Evolutionary conservation across 148 eudicot species (phyloP).

Genomic region (Camellia granthamiana): DNA sequence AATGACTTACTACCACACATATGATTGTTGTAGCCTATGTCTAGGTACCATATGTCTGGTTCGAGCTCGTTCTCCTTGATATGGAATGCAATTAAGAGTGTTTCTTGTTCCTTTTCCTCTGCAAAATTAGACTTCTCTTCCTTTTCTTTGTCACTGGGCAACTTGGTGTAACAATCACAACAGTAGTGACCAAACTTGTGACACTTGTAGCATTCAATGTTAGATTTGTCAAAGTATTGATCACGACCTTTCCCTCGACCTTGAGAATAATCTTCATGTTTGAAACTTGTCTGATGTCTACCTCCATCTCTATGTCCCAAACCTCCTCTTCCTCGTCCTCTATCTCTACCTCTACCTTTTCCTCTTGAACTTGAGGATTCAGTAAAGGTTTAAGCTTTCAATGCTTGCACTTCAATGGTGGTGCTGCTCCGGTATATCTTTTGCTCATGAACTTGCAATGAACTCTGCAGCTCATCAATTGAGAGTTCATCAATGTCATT

Average conservation of each 20-base stretch:
- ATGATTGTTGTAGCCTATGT: background rate
- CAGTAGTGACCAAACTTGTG: background rate
- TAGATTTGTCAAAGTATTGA: background rate
- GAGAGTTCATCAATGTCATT: no score
- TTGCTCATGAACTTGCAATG: background rate
- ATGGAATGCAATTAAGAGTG: background rate
- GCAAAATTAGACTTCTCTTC: background rate
- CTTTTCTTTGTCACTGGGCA: background rate
- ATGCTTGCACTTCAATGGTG: background rate
- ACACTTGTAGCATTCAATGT: background rate
- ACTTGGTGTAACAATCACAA: background rate
- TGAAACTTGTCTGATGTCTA: no score
- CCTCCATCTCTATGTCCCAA: background rate
- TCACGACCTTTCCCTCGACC: background rate
- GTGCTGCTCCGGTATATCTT: no score
- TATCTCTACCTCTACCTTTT: background rate
- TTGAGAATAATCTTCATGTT: background rate
- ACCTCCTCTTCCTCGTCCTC: background rate
- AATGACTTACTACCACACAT: no score
- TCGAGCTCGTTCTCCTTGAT: background rate
- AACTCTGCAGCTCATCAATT: no score
- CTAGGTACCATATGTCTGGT: background rate
- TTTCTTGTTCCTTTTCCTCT: conserved; percentile 2
- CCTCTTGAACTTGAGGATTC: background rate
- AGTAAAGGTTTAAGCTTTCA: background rate